Percentiles rank a stretch among this genome's conserved stretches.
phyloP scores from a whole-genome alignment of 2,329 filamentous ascomycete genomes.

The Colletotrichum salicis region DNA sequence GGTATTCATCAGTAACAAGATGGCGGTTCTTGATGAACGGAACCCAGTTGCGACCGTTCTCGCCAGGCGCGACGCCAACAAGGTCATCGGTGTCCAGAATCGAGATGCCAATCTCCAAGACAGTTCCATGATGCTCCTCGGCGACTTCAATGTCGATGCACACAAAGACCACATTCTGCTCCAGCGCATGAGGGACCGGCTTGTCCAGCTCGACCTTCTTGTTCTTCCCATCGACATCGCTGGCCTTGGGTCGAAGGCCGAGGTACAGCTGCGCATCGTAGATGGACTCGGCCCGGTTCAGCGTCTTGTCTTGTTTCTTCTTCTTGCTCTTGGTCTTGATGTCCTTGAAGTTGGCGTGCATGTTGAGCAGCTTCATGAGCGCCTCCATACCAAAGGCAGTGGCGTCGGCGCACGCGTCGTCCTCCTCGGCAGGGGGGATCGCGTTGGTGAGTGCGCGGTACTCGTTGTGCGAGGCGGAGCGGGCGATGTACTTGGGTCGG shows the following conservation, averaged over 20 bases:
- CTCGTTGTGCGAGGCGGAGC: constrained; percentile 47
- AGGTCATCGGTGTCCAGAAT: constrained; percentile 77
- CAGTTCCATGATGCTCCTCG: constrained; percentile 70
- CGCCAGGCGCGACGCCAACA: constrained; percentile 66
- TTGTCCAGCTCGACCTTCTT: constrained; percentile 15
- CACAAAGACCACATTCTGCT: constrained; percentile 67
- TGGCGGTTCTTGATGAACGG: constrained; percentile 75
- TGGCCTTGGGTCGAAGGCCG: constrained; percentile 26
- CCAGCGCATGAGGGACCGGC: constrained; percentile 1
- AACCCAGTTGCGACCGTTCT: constrained; percentile 74
- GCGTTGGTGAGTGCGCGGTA: constrained; percentile 10
- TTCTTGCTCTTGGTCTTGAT: constrained; percentile 34
- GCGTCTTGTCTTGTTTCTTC: constrained; percentile 25
- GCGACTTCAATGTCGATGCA: constrained; percentile 86
- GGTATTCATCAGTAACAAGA: constrained; percentile 78
- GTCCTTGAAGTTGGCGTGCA: constrained; percentile 40
- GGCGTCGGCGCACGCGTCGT: constrained; percentile 8
- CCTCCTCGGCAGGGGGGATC: constrained; percentile 17
- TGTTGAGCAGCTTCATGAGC: constrained; percentile 20
- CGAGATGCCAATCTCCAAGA: constrained; percentile 90
- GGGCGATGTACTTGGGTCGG: constrained; percentile 75
- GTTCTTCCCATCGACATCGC: constrained; percentile 1
- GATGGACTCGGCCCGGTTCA: constrained; percentile 18
- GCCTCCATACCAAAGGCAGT: constrained; percentile 19
- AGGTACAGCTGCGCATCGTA: constrained; percentile 33